Conservation (phyloP, 345 rosid genomes). For the Alliaria petiolata region DNA sequence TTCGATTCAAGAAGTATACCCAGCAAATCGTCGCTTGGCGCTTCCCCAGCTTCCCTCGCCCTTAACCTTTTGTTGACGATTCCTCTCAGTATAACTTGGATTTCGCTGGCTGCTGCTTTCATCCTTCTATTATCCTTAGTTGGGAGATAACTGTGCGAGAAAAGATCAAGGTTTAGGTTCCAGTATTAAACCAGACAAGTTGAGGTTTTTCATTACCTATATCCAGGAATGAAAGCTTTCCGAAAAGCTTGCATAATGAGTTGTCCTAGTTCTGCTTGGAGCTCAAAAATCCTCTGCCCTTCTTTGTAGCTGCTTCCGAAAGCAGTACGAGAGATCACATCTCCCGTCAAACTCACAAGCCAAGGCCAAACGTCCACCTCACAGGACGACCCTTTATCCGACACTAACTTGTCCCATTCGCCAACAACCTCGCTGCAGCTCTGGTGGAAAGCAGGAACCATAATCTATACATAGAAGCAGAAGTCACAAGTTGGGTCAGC, state of each 20-base stretch:
- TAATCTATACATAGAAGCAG: conserved; percentile 10
- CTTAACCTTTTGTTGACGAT: conserved; percentile 31
- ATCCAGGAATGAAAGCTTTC: conserved; percentile 49
- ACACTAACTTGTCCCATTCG: conserved; percentile 28
- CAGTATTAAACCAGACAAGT: neutral
- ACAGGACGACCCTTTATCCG: conserved; percentile 2
- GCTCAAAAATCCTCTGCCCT: conserved; percentile 57
- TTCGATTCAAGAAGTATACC: conserved; percentile 45
- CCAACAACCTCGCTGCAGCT: conserved; percentile 29
- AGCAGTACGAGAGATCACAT: conserved; percentile 48
- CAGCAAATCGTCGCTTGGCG: conserved; percentile 31
- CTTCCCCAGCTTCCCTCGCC: conserved; percentile 33
- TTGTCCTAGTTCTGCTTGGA: conserved; percentile 37
- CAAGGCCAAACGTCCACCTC: conserved; percentile 43
- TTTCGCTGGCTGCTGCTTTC: conserved; percentile 13
- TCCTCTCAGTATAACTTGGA: conserved; percentile 16
- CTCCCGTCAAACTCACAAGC: conserved; percentile 34
- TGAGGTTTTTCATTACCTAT: conserved; percentile 36
- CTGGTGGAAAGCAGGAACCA: conserved; percentile 34
- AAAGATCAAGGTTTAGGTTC: neutral
- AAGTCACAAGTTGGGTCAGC: neutral
- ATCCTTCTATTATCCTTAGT: conserved; percentile 30
- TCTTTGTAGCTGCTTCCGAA: conserved; percentile 71
- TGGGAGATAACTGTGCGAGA: conserved; percentile 34
- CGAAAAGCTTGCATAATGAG: conserved; percentile 24